Evolutionary conservation across 306 rosid species (phyloP).

Genomic region (Cercis canadensis): DNA sequence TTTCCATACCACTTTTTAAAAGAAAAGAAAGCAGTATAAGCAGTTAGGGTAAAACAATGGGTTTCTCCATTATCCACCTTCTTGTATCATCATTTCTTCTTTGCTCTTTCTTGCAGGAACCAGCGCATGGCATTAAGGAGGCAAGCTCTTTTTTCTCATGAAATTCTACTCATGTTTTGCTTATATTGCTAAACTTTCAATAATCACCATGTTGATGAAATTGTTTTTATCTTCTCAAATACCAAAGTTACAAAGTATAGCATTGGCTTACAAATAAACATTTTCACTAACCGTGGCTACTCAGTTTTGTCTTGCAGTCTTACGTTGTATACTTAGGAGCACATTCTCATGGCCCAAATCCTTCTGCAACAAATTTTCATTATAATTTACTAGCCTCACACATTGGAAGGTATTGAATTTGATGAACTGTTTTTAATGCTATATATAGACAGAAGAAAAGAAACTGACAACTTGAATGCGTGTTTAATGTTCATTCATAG

Average conservation of each 20-base stretch:
- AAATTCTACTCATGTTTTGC: background rate
- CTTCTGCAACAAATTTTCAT: slow-evolving; percentile 49
- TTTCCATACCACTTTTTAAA: too few relatives aligned
- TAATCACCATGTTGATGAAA: background rate
- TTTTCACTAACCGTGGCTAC: too few relatives aligned
- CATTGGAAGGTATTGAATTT: slow-evolving; percentile 54
- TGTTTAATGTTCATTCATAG: slow-evolving; percentile 31
- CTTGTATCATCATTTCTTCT: slow-evolving; percentile 31
- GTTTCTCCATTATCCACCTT: slow-evolving; percentile 31
- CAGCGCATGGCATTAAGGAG: slow-evolving; percentile 38
- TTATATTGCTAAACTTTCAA: background rate
- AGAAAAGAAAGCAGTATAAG: too few relatives aligned
- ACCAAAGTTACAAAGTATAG: background rate
- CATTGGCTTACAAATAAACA: background rate
- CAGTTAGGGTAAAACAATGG: background rate
- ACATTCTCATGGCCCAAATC: slow-evolving; percentile 59
- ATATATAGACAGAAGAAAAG: background rate
- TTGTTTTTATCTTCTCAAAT: background rate
- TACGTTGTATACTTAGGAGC: slow-evolving; percentile 65
- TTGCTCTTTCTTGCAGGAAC: slow-evolving; percentile 20
- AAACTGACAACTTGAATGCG: background rate
- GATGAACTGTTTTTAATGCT: slow-evolving; percentile 2
- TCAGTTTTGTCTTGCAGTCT: slow-evolving; percentile 46
- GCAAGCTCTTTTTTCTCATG: background rate
- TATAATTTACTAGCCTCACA: slow-evolving; percentile 46